Conservation (phyloP, 805 yeast genomes). For the Candida boleticola region DNA sequence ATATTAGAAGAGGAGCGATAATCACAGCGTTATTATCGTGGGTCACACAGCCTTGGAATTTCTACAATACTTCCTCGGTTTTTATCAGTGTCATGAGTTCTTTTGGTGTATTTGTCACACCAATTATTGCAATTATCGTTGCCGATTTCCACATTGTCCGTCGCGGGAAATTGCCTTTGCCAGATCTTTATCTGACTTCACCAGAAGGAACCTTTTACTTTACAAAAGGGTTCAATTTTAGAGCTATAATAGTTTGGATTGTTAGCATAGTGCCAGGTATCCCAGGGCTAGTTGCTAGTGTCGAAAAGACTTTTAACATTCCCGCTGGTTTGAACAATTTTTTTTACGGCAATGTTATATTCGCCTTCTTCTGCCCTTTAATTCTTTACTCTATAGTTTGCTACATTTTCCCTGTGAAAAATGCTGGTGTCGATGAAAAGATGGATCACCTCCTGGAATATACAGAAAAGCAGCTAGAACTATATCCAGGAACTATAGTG, state of each 20-base stretch:
- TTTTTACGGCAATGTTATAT: slow-evolving; percentile 6
- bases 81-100: slow-evolving; percentile 34
- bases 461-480: not conserved
- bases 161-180: slow-evolving; percentile 33
- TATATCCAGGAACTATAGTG: slow-evolving; percentile 1
- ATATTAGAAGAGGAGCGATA: slow-evolving; percentile 43
- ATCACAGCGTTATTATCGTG: slow-evolving; percentile 27
- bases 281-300: slow-evolving; percentile 5
- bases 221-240: slow-evolving; percentile 41
- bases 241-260: slow-evolving; percentile 27
- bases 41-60: slow-evolving; percentile 41
- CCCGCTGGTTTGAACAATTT: slow-evolving; percentile 6
- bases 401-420: slow-evolving; percentile 6
- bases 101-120: slow-evolving; percentile 38
- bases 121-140: slow-evolving; percentile 27
- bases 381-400: slow-evolving; percentile 5
- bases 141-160: slow-evolving; percentile 37
- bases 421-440: slow-evolving; percentile 2
- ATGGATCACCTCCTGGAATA: slow-evolving; percentile 5
- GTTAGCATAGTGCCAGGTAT: slow-evolving; percentile 8
- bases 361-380: slow-evolving; percentile 6
- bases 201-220: slow-evolving; percentile 39
- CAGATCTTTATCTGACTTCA: slow-evolving; percentile 34
- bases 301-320: not conserved
- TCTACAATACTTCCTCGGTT: slow-evolving; percentile 30